Evolutionary conservation across 768 basidiomycete genomes (phyloP), one percentile per base, ranked within the genome.

Genomic region (Mycena maculata): DNA sequence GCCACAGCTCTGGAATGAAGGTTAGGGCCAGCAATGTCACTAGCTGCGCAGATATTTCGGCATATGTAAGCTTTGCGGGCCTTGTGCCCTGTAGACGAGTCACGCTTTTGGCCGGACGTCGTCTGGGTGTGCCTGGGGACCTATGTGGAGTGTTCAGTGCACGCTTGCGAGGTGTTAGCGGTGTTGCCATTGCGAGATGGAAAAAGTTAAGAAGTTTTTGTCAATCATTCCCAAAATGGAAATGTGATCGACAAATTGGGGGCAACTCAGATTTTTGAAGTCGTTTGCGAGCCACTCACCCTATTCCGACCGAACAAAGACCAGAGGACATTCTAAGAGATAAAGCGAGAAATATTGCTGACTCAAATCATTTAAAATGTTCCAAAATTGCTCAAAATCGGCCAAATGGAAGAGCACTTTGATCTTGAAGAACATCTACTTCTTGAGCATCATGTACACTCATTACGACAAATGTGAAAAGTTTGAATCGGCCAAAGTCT

Each of bases 191-290:
- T 55, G 10, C 27, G 54, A 16, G 54, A 23, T 1, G n/a, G 7
- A 33, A 53, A 53, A 53, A 53, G 27, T 53, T 33, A 53, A 42
- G 10, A n/a, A 42, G 41, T 42, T n/a, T n/a, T 42, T n/a, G n/a
- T 15, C 50, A 33, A 36, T 28, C 31, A 20, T 33, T 36, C 50
- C 50, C 33, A 36, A 53, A 53, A 36, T 5, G 50, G 50, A 53
- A 53, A 53, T 36, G 18, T 28, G 3, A 33, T n/a, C n/a, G n/a
- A n/a, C n/a, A n/a, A n/a, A n/a, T n/a, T n/a, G n/a, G n/a, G n/a
- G n/a, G n/a, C n/a, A n/a, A n/a, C n/a, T n/a, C n/a, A n/a, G n/a
- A n/a, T n/a, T n/a, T n/a, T n/a, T n/a, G n/a, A n/a, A n/a, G n/a
- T n/a, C n/a, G n/a, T n/a, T n/a, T n/a, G n/a, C n/a, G n/a, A n/a